Percentiles rank a stretch among this genome's conserved stretches.
These are phyloP conservation scores for Ceratocystis diversiconidia DNA, from an alignment of 2,329 filamentous ascomycete species.

Conservation along the genomic window DNA sequence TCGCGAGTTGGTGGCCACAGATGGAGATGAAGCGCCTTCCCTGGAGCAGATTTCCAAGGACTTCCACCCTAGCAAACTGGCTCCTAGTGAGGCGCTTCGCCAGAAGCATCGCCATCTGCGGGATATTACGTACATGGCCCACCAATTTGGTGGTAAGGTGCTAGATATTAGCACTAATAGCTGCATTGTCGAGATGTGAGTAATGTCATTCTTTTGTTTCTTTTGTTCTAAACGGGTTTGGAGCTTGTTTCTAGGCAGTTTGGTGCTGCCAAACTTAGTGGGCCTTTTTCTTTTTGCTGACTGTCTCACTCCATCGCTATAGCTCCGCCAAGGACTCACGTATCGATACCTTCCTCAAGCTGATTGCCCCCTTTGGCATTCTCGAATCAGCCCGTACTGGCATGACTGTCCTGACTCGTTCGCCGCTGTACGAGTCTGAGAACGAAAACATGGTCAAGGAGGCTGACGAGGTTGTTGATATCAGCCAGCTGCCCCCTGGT, in stretches of 20 bases:
- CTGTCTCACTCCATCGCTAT: constrained; percentile 13
- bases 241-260: neutral
- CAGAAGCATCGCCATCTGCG: constrained; percentile 97
- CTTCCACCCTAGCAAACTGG: constrained; percentile 81
- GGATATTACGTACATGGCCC: constrained; percentile 88
- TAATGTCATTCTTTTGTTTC: constrained; percentile 20
- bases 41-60: constrained; percentile 43
- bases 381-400: constrained; percentile 91
- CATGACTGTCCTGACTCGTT: constrained; percentile 90
- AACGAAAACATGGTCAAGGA: constrained; percentile 63
- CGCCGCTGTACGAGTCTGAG: constrained; percentile 65
- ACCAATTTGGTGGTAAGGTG: constrained; percentile 96
- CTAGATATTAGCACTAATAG: constrained; percentile 96
- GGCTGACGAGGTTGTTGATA: constrained; percentile 86
- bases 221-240: neutral
- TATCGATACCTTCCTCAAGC: constrained; percentile 96
- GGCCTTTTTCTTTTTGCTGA: constrained; percentile 20
- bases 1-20: constrained; percentile 58
- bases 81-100: constrained; percentile 73
- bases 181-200: constrained; percentile 94
- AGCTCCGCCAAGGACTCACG: constrained; percentile 83
- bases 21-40: constrained; percentile 28
- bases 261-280: neutral
- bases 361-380: constrained; percentile 87
- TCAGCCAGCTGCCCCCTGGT: constrained; percentile 82